Percentiles rank a stretch among this genome's conserved stretches.
phyloP scores from a whole-genome alignment of 2,329 filamentous ascomycete species.

The Pseudopyricularia javanii region DNA sequence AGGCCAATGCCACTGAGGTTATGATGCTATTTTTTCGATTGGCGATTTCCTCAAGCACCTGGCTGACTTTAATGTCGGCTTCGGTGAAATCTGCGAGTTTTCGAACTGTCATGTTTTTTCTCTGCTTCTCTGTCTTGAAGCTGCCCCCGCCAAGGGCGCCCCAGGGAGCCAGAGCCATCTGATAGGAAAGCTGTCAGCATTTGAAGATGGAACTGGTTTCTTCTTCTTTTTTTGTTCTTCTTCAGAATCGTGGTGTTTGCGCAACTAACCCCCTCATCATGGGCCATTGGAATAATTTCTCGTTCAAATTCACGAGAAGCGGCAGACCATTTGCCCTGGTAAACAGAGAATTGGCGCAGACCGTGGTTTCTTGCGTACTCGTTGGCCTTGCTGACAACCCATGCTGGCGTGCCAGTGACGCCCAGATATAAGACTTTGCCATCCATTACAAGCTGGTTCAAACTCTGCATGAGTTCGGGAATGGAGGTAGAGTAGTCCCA shows the following conservation, averaged over 20 bases:
- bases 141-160: slow-evolving; percentile 31
- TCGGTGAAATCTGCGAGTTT: slow-evolving; percentile 27
- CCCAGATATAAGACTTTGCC: slow-evolving; percentile 50
- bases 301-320: slow-evolving; percentile 55
- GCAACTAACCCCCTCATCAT: slow-evolving; percentile 32
- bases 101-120: slow-evolving; percentile 20
- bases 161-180: slow-evolving; percentile 38
- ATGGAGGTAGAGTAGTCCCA: slow-evolving; percentile 45
- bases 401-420: slow-evolving; percentile 44
- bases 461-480: slow-evolving; percentile 45
- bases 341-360: slow-evolving; percentile 46
- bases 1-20: slow-evolving; percentile 51
- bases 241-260: background rate
- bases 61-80: slow-evolving; percentile 37
- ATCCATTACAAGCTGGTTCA: slow-evolving; percentile 35
- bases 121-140: slow-evolving; percentile 20
- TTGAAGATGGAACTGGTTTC: slow-evolving; percentile 22
- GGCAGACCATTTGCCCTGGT: slow-evolving; percentile 53
- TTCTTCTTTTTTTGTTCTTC: background rate
- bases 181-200: background rate
- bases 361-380: slow-evolving; percentile 48
- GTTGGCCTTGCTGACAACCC: slow-evolving; percentile 39
- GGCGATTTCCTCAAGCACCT: slow-evolving; percentile 36
- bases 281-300: slow-evolving; percentile 56
- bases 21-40: slow-evolving; percentile 26